Evolutionary conservation across 2,329 filamentous ascomycete genomes (phyloP).

Genomic region (Akanthomyces muscarius): DNA sequence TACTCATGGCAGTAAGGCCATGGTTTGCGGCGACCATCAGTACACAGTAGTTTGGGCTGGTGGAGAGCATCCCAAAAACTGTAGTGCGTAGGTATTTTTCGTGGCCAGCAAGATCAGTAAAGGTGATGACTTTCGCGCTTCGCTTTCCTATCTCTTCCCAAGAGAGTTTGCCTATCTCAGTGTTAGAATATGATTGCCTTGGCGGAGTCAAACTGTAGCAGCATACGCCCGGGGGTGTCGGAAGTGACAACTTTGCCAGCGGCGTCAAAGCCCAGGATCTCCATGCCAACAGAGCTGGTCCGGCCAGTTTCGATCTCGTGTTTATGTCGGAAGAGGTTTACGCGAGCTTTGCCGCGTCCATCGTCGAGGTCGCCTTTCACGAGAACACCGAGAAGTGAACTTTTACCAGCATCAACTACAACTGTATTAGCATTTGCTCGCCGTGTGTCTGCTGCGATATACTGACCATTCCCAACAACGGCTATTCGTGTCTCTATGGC

Average conservation of each 20-base stretch:
- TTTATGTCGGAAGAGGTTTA: constrained; percentile 96
- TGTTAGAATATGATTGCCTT: neutral
- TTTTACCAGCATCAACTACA: constrained; percentile 91
- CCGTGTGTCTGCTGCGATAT: neutral
- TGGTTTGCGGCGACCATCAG: constrained; percentile 99
- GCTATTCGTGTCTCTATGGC: constrained; percentile 95
- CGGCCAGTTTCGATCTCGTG: constrained; percentile 95
- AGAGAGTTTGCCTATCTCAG: constrained; percentile 58
- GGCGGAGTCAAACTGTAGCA: too few species aligned
- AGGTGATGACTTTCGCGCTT: constrained; percentile 93
- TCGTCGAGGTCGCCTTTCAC: constrained; percentile 96
- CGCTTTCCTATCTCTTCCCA: constrained; percentile 98
- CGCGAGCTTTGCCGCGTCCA: constrained; percentile 84
- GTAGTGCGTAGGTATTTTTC: constrained; percentile 94
- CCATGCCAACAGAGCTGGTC: constrained; percentile 96
- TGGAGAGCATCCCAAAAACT: constrained; percentile 90
- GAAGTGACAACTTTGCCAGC: constrained; percentile 77
- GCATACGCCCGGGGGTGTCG: constrained; percentile 74
- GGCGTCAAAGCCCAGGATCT: constrained; percentile 96
- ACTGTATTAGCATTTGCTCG: constrained; percentile 18
- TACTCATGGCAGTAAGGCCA: constrained; percentile 94
- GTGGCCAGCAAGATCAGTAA: constrained; percentile 92
- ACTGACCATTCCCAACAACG: constrained; percentile 82
- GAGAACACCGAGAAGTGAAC: constrained; percentile 89
- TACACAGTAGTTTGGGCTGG: constrained; percentile 94